These are phyloP conservation scores for Ophiostoma ips DNA, from an alignment of 2,329 filamentous ascomycete species.

Conservation along the genomic window DNA sequence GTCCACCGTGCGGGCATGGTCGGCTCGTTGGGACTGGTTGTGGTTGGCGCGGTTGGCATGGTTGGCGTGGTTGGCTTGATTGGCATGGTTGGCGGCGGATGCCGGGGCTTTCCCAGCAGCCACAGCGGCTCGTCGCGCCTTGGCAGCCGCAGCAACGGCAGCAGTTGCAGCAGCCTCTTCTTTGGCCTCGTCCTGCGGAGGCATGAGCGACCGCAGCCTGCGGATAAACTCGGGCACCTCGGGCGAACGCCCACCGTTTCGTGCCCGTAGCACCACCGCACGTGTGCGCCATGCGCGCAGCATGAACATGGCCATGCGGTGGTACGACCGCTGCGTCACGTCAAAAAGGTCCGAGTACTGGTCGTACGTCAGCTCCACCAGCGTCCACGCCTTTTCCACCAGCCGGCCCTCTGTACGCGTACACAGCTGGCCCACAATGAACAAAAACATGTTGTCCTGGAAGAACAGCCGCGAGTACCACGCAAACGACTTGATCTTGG, in stretches of 20 bases:
- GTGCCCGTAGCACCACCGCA: constrained; percentile 26
- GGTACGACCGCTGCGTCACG: constrained; percentile 29
- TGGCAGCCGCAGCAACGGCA: background rate
- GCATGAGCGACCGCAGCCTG: constrained; percentile 29
- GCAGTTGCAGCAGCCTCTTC: background rate
- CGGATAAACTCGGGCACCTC: constrained; percentile 32
- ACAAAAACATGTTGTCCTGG: constrained; percentile 41
- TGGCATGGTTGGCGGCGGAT: background rate
- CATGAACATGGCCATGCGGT: constrained; percentile 31
- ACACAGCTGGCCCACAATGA: constrained; percentile 39
- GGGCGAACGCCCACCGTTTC: constrained; percentile 21
- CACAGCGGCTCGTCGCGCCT: background rate
- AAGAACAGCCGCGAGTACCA: constrained; percentile 44
- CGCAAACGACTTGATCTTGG: constrained; percentile 33
- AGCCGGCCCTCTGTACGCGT: constrained; percentile 33
- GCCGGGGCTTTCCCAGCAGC: background rate
- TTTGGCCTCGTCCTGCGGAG: constrained; percentile 20
- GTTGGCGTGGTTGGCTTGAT: background rate
- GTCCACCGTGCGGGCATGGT: background rate
- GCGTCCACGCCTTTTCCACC: constrained; percentile 39
- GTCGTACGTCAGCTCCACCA: constrained; percentile 31
- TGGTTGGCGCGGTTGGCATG: too few species aligned
- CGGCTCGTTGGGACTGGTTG: too few species aligned
- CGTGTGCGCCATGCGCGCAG: constrained; percentile 40
- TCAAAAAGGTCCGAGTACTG: constrained; percentile 39